Evolutionary conservation across 768 basidiomycete species (phyloP), one percentile per base, ranked within the genome.

Genomic region (Leccinum incarnatum): DNA sequence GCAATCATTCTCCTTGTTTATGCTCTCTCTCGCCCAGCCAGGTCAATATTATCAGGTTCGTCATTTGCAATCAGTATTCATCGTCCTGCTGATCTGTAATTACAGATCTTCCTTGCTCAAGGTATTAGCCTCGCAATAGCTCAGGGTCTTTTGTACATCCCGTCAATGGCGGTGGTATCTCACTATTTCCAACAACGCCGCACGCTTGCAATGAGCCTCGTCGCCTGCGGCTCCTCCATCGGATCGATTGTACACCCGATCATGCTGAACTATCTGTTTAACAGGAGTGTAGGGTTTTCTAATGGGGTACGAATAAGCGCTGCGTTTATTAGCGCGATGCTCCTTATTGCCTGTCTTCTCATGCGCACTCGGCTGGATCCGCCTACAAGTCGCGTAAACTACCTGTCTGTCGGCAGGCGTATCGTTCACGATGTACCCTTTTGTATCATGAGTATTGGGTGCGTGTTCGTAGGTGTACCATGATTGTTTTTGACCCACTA

Each of bases 101-200:
- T 2, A 27, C 50, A 80, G 78, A 72, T 84, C 9, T 79, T 84
- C 61, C 71, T 83, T 12, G 67, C 75, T 0, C 79, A 82, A 67
- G 83, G 83, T 0, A 45, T 83, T 3, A 75, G 75, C 0, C 62
- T 75, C 11, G 81, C 81, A 4, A 66, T 83, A 4, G 78, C 78
- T 3, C 65, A 72, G 11, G 83, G 83, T 8, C 48, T 83, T 30
- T 62, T 76, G 9, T 82, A 78, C 61, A 67, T 81, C 34, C 81
- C 85, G 0, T 69, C 74, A 4, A 57, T 80, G 2, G 76, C 76
- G 6, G 69, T 81, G 27, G 61, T 77, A 15, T 73, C 80, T 66
- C 51, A 51, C 14, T 19, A 51, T 23, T 51, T 51, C 51, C n/a
- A 14, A 4, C 19, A 23, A 51, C 51, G 70, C 8, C 71, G 80